Evolutionary conservation across 225 moss, liverwort and hornwort genomes (phyloP).

Genomic region (Polytrichum commune): DNA sequence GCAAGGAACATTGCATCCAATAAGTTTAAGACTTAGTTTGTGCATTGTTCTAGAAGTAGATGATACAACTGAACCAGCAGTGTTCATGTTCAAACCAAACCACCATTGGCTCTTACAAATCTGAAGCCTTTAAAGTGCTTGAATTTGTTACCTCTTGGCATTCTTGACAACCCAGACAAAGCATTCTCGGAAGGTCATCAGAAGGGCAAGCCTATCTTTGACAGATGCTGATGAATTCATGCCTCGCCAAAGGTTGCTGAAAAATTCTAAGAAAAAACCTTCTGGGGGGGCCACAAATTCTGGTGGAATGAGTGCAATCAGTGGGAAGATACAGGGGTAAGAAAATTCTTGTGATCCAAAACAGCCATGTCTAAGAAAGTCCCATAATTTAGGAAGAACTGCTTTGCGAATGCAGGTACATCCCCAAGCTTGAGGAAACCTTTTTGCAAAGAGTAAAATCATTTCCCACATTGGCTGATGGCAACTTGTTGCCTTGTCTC

Average conservation of each 20-base stretch:
- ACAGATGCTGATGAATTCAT: constrained; percentile 41
- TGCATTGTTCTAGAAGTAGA: no score
- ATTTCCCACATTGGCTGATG: constrained; percentile 99
- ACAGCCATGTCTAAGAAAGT: constrained; percentile 76
- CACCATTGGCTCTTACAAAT: neutral
- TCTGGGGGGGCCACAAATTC: constrained; percentile 43
- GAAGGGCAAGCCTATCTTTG: constrained; percentile 48
- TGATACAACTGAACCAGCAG: no score
- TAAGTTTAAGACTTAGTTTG: no score
- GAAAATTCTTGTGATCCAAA: constrained; percentile 87
- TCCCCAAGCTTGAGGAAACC: constrained; percentile 82
- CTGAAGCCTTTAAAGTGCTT: constrained; percentile 2
- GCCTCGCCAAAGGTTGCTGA: constrained; percentile 79
- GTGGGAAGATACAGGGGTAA: constrained; percentile 67
- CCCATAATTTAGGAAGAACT: constrained; percentile 75
- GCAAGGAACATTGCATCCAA: no score
- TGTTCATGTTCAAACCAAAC: no score
- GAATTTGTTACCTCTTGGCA: constrained; percentile 55
- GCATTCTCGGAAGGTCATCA: constrained; percentile 73
- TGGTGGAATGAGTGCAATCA: constrained; percentile 74
- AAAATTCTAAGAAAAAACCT: constrained; percentile 65
- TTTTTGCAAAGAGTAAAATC: constrained; percentile 74
- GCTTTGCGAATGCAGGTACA: constrained; percentile 45
- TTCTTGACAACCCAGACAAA: constrained; percentile 73
- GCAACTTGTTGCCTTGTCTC: constrained; percentile 73